These are phyloP conservation scores for Ceratobasidium sp. DNA, from an alignment of 1,284 basidiomycete species.

Conservation along the genomic window DNA sequence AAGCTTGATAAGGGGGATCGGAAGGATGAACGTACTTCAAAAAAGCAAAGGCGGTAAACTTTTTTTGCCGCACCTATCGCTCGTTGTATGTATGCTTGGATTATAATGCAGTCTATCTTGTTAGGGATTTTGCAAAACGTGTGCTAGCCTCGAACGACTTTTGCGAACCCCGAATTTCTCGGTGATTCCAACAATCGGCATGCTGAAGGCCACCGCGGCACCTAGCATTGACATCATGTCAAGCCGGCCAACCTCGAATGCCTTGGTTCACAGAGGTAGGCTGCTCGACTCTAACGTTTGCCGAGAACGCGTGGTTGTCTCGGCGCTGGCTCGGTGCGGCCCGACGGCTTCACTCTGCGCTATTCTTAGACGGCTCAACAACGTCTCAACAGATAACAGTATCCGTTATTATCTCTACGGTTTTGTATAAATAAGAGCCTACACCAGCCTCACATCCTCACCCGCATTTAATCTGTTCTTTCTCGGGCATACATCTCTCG, in stretches of 20 bases:
- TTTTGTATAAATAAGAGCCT: neutral
- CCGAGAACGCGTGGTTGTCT: slow-evolving; percentile 1
- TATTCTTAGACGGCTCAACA: neutral
- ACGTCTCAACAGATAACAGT: neutral
- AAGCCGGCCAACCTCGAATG: neutral
- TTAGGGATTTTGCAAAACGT: slow-evolving; percentile 72
- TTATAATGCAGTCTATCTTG: neutral
- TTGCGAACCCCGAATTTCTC: slow-evolving; percentile 8
- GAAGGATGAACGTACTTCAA: slow-evolving; percentile 13
- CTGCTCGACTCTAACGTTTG: neutral
- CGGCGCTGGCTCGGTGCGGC: neutral
- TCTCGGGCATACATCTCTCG: slow-evolving; percentile 5
- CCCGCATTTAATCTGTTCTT: too few relatives aligned
- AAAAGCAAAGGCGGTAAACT: slow-evolving; percentile 11
- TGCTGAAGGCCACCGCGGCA: neutral
- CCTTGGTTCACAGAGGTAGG: neutral
- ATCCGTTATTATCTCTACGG: neutral
- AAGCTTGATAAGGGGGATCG: neutral
- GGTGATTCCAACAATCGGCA: neutral
- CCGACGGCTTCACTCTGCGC: neutral
- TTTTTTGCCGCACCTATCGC: neutral
- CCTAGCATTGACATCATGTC: too few relatives aligned
- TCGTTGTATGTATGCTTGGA: neutral
- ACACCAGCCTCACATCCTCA: neutral
- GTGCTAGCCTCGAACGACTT: slow-evolving; percentile 59